Base-by-base conservation (phyloP, 148 eudicot species). In the Dysphania ambrosioides region DNA sequence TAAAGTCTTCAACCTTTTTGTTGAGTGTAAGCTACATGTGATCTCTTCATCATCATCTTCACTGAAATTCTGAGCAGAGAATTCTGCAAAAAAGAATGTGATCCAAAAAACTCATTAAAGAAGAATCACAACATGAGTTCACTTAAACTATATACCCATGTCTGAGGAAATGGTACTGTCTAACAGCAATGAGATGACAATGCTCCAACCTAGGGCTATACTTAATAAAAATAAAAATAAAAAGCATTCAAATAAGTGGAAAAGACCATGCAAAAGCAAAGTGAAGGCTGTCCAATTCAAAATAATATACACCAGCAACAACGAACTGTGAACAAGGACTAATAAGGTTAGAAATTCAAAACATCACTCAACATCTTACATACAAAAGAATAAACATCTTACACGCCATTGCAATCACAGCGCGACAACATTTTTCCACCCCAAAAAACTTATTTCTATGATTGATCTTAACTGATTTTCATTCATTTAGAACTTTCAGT, bases 31-130 rank as follows among this genome's bases (percentile, higher is more conserved):
- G 51, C 64, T 75, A 68, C n/a, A 60, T 16, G 71, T 59, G 34
- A 31, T 72, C 72, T n/a, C n/a, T n/a, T 44, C 86, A 73, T 57
- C 66, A 70, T 80, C 84, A 49, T 87, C 89, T 41, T 91, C 91
- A n/a, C 68, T 70, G 30, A 93, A 93, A 80, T 93, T 93, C 78
- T 93, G 98, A 85, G 67, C 98, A 0, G 88, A 85, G 44, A 65
- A 84, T 81, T 91, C 98, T 93, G 87, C 79, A 79, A 71, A 47
- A 8, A 69, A 21, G 23, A 74, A 75, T 10, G 24, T 30, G 10
- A 44, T 44, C 44, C 13, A 49, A 36, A 32, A 35, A 59, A 16
- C 27, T 51, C 56, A 66, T 34, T 67, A 40, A 71, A 11, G 16
- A 60, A 21, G 13, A 58, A 34, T 64, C 47, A 57, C 40, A 51